These are phyloP conservation scores for Oryza glumipatula DNA, from an alignment of 176 grass and related monocot species.

Conservation along the genomic window DNA sequence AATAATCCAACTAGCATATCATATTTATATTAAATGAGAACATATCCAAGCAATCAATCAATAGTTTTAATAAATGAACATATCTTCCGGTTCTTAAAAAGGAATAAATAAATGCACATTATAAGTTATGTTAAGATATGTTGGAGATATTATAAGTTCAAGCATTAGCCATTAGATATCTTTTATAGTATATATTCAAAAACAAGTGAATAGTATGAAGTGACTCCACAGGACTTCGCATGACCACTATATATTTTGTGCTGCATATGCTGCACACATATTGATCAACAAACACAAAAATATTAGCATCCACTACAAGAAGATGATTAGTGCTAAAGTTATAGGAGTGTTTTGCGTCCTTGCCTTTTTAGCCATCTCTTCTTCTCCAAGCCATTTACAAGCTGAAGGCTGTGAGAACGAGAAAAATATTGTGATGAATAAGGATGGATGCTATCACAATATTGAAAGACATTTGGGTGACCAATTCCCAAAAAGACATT, in stretches of 20 bases:
- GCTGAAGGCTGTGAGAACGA: not conserved
- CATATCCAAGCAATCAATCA: not conserved
- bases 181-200: too few relatives aligned
- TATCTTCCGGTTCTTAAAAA: too few relatives aligned
- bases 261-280: not conserved
- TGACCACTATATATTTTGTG: not conserved
- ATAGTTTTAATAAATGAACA: not conserved
- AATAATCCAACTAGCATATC: too few relatives aligned
- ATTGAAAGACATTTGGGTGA: not conserved
- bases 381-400: not conserved
- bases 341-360: not conserved
- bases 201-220: too few relatives aligned
- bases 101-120: too few relatives aligned
- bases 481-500: not conserved
- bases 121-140: not conserved
- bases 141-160: not conserved
- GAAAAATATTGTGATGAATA: not conserved
- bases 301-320: not conserved
- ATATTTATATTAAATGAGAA: not conserved
- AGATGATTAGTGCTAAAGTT: not conserved
- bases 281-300: not conserved
- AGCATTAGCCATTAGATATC: not conserved
- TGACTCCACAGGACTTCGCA: not conserved
- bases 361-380: not conserved
- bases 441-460: not conserved